These are phyloP conservation scores for Hygrophorus pudorinus DNA, from an alignment of 768 basidiomycete species.

Conservation along the genomic window DNA sequence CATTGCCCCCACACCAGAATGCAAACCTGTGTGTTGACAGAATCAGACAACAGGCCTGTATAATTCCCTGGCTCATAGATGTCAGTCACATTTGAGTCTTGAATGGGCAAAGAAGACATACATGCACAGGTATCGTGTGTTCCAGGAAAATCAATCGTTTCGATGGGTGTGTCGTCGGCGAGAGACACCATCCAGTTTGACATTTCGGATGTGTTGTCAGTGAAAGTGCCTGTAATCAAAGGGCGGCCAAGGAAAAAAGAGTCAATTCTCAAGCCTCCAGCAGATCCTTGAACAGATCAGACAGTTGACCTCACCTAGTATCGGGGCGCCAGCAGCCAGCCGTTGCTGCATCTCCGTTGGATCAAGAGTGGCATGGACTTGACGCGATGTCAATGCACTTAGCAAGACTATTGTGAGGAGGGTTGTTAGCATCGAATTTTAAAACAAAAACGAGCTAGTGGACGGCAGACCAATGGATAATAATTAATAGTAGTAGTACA, in stretches of 20 bases:
- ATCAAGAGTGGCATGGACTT: background rate
- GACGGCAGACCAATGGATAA: too few relatives aligned
- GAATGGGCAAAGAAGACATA: background rate
- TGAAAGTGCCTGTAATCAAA: background rate
- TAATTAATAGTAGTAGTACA: too few relatives aligned
- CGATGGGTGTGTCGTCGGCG: background rate
- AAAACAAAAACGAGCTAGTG: too few relatives aligned
- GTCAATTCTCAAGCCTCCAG: background rate
- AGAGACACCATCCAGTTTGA: constrained; percentile 1
- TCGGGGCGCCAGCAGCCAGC: constrained; percentile 1
- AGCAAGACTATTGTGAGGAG: too few relatives aligned
- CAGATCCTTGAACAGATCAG: background rate
- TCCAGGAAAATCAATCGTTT: constrained; percentile 3
- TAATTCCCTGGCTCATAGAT: constrained; percentile 2
- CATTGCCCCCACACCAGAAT: background rate
- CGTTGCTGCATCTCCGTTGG: constrained; percentile 2
- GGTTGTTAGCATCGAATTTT: too few relatives aligned
- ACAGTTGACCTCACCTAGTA: background rate
- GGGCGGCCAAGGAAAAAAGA: too few relatives aligned
- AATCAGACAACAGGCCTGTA: background rate
- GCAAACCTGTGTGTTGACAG: constrained; percentile 2
- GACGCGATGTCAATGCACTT: background rate
- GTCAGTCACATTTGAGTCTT: background rate
- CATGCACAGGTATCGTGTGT: constrained; percentile 2
- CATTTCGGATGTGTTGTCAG: background rate